Evolutionary conservation across 2,329 filamentous ascomycete species (phyloP).

Genomic region (Corinectria fuckeliana): DNA sequence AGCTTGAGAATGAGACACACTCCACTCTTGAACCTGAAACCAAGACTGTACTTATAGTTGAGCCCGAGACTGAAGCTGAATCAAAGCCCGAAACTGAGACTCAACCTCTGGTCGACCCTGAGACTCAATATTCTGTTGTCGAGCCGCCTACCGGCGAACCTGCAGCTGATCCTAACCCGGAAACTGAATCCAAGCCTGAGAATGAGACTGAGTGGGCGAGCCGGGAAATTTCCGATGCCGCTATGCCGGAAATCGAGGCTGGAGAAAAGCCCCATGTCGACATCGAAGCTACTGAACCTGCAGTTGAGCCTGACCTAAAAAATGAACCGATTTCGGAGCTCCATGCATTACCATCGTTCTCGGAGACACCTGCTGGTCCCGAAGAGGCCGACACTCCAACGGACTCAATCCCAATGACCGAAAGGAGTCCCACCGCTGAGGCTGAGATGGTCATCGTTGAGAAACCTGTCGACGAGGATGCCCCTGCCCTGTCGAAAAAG

Average conservation of each 20-base stretch:
- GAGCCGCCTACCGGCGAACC: slow-evolving; percentile 23
- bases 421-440: neutral
- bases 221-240: slow-evolving; percentile 25
- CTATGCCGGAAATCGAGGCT: slow-evolving; percentile 29
- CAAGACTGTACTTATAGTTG: slow-evolving; percentile 38
- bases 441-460: slow-evolving; percentile 8
- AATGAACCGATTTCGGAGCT: neutral
- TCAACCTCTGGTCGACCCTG: slow-evolving; percentile 27
- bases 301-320: slow-evolving; percentile 12
- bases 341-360: neutral
- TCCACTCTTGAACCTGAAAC: slow-evolving; percentile 25
- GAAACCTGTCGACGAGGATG: slow-evolving; percentile 6
- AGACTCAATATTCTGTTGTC: slow-evolving; percentile 18
- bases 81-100: slow-evolving; percentile 36
- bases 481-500: slow-evolving; percentile 23
- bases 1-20: slow-evolving; percentile 31
- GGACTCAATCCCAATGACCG: neutral
- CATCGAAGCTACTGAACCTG: slow-evolving; percentile 19
- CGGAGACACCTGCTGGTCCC: slow-evolving; percentile 1
- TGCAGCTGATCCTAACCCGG: slow-evolving; percentile 19
- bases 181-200: slow-evolving; percentile 20
- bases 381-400: neutral
- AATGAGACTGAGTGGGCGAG: slow-evolving; percentile 16
- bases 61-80: slow-evolving; percentile 39
- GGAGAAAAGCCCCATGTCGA: slow-evolving; percentile 18